Evolutionary conservation across 306 rosid genomes (phyloP), one percentile per base, ranked within the genome.

Genomic region (Citrullus mucosospermus): DNA sequence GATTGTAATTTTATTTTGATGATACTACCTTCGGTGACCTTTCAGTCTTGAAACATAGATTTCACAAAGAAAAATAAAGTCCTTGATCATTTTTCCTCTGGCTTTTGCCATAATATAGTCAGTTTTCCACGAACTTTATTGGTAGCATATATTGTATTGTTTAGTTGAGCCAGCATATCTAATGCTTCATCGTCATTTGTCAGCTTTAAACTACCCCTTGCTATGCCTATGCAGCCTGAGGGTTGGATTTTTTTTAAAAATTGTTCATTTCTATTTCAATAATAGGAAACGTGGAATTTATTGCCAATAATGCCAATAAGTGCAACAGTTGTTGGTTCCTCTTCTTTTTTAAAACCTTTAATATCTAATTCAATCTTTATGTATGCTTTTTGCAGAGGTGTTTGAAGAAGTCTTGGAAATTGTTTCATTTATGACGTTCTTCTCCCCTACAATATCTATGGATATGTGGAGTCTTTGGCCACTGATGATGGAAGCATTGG

Each of bases 401-500:
- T 94, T 94, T 78, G 98, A 94, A 83, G 98, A 94, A 87, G 98
- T 94, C 80, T 82, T 94, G 91, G 98, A 94, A 85, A 94, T 94
- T 61, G 97, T 89, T 25, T 94, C 98, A 18, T 94, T 92, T 83
- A 94, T 94, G 97, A 92, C 98, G 2, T 92, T 94, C 84, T 94
- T 94, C 85, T 88, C 96, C 48, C 98, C 98, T 43, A 85, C 96
- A 53, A 94, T 94, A 83, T 94, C 98, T 10, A 15, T 92, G 87
- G 96, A 94, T 60, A 92, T 94, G 96, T 94, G 98, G 98, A 89
- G 87, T 83, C 98, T 94, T 67, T 94, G 98, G 98, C 96, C 98
- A 17, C 75, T 92, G 91, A 94, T 94, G 98, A 90, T 92, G 88
- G 93, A 94, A 80, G 90, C 98, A 32, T 85, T 94, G 84, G 86